Base-by-base conservation (phyloP, 2,329 filamentous ascomycete genomes). In the Endothia cerciana region DNA sequence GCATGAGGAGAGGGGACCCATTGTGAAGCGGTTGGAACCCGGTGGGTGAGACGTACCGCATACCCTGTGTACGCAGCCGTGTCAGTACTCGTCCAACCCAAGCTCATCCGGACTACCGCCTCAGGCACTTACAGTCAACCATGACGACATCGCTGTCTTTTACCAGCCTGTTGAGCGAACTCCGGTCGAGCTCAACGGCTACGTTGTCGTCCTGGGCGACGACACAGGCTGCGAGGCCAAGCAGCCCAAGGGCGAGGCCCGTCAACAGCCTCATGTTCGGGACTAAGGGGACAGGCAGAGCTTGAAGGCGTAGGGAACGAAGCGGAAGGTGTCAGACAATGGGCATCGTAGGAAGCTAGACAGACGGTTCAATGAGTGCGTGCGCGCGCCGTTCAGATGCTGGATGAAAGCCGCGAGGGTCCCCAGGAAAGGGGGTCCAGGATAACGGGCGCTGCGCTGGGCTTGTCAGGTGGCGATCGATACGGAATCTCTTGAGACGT, bases 61-160 rank as follows among this genome's bases (percentile, higher is more conserved):
- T 63, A 63, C 53, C 53, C 61, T 63, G 49, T 33, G 49, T 17
- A 45, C 33, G 22, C 13, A 41, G 36, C n/a, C 19, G 30, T 33
- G 40, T 59, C 57, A 59, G 38, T 38, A 58, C 17, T 28, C 25
- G 30, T 55, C 19, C 40, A 41, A 40, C n/a, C 36, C 15, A 3
- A 13, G 33, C 22, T 30, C 51, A 66, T 1, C 2, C 33, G 22
- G 13, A 13, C 19, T 13, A 6, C 40, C 22, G 38, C 25, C n/a
- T 11, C 57, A 59, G 38, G 40, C n/a, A 59, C 90, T 82, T 84
- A 94, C 91, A 99, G 83, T 99, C 94, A 73, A 93, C 93, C 70
- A 99, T 89, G 64, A 97, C 94, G 65, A 99, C 86, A 74, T 92
- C 89, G 79, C 98, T 91, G 73, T 88, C 81, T 77, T 90, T 90